Evolutionary conservation across 2,329 filamentous ascomycete genomes (phyloP).

Genomic region (Cercospora sp.): DNA sequence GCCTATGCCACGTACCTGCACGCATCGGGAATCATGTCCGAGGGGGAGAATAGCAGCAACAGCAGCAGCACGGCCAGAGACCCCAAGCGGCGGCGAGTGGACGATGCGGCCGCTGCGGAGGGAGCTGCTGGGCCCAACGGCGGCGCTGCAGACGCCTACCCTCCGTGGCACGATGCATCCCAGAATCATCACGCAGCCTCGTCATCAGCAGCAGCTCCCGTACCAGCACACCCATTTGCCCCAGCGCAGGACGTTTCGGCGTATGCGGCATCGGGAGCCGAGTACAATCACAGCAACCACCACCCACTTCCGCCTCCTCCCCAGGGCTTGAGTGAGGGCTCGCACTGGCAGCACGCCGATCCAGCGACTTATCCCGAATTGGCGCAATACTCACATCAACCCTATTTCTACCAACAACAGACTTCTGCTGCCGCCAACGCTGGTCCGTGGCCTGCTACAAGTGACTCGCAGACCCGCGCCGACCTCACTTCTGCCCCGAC

Average conservation of each 20-base stretch:
- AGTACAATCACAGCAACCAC: slow-evolving; percentile 1
- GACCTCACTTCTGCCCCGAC: slow-evolving; percentile 10
- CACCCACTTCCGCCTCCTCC: slow-evolving; percentile 13
- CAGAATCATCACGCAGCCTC: not conserved
- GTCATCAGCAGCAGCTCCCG: not conserved
- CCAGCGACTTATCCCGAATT: slow-evolving; percentile 31
- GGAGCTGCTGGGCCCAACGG: not conserved
- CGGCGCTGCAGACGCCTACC: slow-evolving; percentile 8
- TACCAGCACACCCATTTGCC: not conserved
- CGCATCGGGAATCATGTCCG: slow-evolving; percentile 16
- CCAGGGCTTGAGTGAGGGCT: slow-evolving; percentile 18
- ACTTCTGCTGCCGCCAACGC: slow-evolving; percentile 12
- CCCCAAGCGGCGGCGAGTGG: slow-evolving; percentile 17
- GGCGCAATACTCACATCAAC: slow-evolving; percentile 32
- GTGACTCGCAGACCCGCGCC: not conserved
- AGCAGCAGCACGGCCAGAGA: not conserved
- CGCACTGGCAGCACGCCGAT: slow-evolving; percentile 19
- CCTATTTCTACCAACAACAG: slow-evolving; percentile 35
- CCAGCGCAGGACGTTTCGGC: not conserved
- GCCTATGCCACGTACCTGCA: slow-evolving; percentile 10
- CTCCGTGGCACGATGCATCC: slow-evolving; percentile 13
- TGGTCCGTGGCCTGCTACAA: slow-evolving; percentile 4
- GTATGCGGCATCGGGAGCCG: slow-evolving; percentile 11
- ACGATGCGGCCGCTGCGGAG: slow-evolving; percentile 5
- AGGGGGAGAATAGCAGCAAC: not conserved